Base-by-base conservation (phyloP, 1,139 yeast species). In the Candida sp. region DNA sequence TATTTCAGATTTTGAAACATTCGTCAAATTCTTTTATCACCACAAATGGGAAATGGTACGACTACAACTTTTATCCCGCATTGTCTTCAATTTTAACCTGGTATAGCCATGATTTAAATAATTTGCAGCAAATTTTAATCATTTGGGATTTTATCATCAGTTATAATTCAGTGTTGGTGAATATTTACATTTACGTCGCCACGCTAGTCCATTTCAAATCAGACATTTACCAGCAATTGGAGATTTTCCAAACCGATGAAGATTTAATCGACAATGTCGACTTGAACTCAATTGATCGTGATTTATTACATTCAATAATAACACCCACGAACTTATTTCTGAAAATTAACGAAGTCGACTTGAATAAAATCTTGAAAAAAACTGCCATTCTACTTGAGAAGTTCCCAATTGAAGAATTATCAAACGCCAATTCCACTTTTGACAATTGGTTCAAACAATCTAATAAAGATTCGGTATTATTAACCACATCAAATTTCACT, bases 41-140 rank as follows among this genome's bases (percentile, higher is more conserved):
- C 33, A 51, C 68, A 0, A 56, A 60, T 43, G 73, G 73, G 3
- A 43, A 52, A n/a, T 52, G 50, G 41, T 71, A 64, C 53, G 75
- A 71, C 47, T 73, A 73, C 52, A 60, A 61, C 37, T 79, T 81
- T 47, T 85, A 77, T 54, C 77, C 63, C 45, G 87, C 89, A 0
- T 62, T 93, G 8, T 85, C 96, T 9, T 78, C 95, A 1, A 68
- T 91, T 1, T 70, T 93, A 38, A 89, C 98, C 0, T 55, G 88
- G 40, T 88, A 83, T 61, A 72, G 95, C 11, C 98, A 93, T 61
- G 93, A 89, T 50, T 56, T 86, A 29, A 60, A 67, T 21, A 68
- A 73, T 39, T 63, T 76, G 38, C 66, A 68, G n/a, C 78, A 79
- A 30, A 61, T 84, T 12, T 64, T 81, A 41, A 60, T 70, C 4